A percentile compares a stretch with the other conserved stretches of the same genome.
phyloP scores from a whole-genome alignment of 768 basidiomycete species.

The Collybiopsis luxurians region DNA sequence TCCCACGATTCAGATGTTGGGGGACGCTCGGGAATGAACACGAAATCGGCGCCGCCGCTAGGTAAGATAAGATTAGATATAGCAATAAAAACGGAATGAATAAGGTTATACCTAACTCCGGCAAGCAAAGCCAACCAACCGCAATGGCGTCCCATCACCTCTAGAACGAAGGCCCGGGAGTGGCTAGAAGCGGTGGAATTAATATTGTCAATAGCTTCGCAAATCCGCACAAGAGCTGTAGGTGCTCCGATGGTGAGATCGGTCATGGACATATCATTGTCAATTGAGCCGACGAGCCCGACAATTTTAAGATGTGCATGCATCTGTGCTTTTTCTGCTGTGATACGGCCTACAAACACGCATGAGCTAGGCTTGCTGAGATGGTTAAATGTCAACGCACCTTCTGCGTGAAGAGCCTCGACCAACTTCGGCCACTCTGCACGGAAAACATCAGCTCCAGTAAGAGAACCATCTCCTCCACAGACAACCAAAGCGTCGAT shows the following conservation, averaged over 20 bases:
- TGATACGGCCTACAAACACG: conserved; percentile 41
- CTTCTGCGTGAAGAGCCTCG: conserved; percentile 58
- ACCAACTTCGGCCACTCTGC: conserved; percentile 93
- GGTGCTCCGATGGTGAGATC: conserved; percentile 96
- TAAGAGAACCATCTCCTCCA: conserved; percentile 95
- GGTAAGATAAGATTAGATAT: neutral
- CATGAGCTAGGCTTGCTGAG: neutral
- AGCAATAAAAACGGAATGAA: neutral
- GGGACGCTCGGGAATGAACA: conserved; percentile 96
- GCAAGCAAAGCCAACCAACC: conserved; percentile 98
- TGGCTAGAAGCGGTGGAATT: conserved; percentile 96
- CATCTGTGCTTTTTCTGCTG: conserved; percentile 61
- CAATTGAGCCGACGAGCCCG: conserved; percentile 98
- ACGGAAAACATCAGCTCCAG: conserved; percentile 92
- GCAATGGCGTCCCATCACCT: conserved; percentile 99
- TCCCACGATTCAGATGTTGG: conserved; percentile 83
- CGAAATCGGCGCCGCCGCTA: conserved; percentile 91
- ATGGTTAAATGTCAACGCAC: conserved; percentile 30
- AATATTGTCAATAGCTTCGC: conserved; percentile 97
- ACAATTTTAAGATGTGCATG: conserved; percentile 92
- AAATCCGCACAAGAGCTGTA: conserved; percentile 94
- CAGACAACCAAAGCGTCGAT: conserved; percentile 97
- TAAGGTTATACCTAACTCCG: conserved; percentile 69
- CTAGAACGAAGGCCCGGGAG: conserved; percentile 95
- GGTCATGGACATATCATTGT: conserved; percentile 99